Percentiles rank a stretch among this genome's conserved stretches.
Evolutionary conservation across 2,329 filamentous ascomycete species (phyloP).

Genomic region (Blumeriella jaapii): DNA sequence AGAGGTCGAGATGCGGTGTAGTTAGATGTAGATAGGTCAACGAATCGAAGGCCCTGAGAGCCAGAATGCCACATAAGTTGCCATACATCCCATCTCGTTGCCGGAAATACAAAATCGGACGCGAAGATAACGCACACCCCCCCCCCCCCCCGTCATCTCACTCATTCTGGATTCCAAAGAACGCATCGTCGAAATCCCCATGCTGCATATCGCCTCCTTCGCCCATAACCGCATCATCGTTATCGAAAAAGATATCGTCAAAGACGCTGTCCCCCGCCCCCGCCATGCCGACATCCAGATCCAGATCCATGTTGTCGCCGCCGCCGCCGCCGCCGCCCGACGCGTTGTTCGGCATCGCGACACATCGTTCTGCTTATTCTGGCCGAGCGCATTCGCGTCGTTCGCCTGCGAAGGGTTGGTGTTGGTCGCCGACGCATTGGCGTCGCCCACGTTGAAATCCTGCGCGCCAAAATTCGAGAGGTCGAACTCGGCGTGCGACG

Average conservation of each 20-base stretch:
- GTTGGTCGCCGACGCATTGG: constrained; percentile 7
- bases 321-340: too few relatives aligned
- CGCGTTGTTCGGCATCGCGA: constrained; percentile 12
- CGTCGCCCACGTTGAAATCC: constrained; percentile 31
- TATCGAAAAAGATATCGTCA: constrained; percentile 23
- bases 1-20: too few relatives aligned
- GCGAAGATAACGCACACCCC: too few relatives aligned
- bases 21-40: too few relatives aligned
- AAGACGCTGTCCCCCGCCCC: constrained; percentile 23
- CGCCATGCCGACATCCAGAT: constrained; percentile 40
- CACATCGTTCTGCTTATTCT: constrained; percentile 16
- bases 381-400: constrained; percentile 6
- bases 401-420: constrained; percentile 12
- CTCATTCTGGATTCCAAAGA: too few relatives aligned
- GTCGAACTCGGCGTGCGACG: constrained; percentile 23
- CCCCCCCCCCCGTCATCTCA: too few relatives aligned
- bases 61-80: too few relatives aligned
- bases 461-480: constrained; percentile 27
- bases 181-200: constrained; percentile 23
- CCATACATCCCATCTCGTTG: too few relatives aligned
- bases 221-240: constrained; percentile 13
- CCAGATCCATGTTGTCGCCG: constrained; percentile 31
- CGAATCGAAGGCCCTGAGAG: too few relatives aligned
- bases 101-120: too few relatives aligned
- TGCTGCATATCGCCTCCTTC: constrained; percentile 21